A percentile compares a stretch with the other conserved stretches of the same genome.
Conservation (phyloP, 2,329 filamentous ascomycete species). For the Cladosporium halotolerans region DNA sequence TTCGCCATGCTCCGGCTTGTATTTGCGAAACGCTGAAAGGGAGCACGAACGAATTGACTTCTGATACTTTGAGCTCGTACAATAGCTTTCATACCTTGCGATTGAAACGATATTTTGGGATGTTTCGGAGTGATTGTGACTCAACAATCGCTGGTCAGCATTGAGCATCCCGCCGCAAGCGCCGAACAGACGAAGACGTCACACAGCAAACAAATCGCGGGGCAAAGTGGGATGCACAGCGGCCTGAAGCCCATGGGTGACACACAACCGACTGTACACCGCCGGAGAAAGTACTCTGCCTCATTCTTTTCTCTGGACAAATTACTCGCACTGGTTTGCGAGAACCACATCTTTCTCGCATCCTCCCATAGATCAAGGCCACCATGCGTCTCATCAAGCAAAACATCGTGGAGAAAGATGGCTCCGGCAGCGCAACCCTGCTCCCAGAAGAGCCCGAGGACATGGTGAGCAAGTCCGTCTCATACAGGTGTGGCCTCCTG, state of each 20-base stretch:
- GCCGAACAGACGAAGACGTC: no score
- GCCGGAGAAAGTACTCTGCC: no score
- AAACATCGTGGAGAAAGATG: constrained; percentile 56
- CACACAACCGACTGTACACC: neutral
- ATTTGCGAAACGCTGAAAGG: neutral
- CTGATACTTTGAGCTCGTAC: neutral
- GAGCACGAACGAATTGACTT: neutral
- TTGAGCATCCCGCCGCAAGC: no score
- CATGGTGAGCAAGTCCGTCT: constrained; percentile 48
- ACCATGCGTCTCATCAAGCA: constrained; percentile 62
- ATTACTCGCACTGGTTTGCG: neutral
- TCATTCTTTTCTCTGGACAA: no score
- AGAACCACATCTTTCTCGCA: neutral
- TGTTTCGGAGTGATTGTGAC: no score
- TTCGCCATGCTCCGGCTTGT: constrained; percentile 33
- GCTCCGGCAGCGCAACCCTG: constrained; percentile 59
- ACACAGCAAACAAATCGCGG: no score
- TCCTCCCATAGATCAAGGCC: neutral
- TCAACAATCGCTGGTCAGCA: no score
- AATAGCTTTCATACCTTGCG: constrained; percentile 1
- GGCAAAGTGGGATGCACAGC: neutral
- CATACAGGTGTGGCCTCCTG: neutral
- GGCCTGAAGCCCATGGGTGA: constrained; percentile 7
- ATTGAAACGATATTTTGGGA: neutral
- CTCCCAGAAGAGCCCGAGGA: constrained; percentile 69